Evolutionary conservation across 768 basidiomycete species (phyloP).

Genomic region (Pleurotus tuoliensis): DNA sequence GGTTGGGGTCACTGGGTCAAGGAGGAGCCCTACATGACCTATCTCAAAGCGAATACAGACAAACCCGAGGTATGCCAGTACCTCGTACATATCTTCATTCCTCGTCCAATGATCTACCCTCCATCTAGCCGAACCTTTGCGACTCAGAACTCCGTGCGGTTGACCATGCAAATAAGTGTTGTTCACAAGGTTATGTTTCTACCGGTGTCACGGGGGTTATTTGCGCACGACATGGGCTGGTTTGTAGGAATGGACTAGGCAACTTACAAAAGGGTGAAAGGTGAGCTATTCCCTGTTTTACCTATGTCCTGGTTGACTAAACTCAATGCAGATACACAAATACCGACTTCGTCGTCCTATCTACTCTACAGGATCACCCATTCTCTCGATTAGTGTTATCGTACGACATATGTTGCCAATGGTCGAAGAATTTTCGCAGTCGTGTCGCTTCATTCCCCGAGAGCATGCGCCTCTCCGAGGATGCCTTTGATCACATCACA

Average conservation of each 20-base stretch:
- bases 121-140: constrained; percentile 9
- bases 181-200: constrained; percentile 15
- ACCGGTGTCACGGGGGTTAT: constrained; percentile 24
- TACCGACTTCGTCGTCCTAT: constrained; percentile 24
- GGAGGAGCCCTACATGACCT: constrained; percentile 3
- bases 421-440: constrained; percentile 1
- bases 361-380: constrained; percentile 5
- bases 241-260: constrained; percentile 21
- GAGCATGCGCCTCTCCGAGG: background rate
- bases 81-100: background rate
- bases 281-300: constrained; percentile 12
- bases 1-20: constrained; percentile 19
- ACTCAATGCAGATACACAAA: constrained; percentile 20
- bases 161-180: constrained; percentile 7
- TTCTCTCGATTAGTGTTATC: constrained; percentile 14
- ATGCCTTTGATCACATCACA: background rate
- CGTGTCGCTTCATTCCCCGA: constrained; percentile 1
- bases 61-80: constrained; percentile 11
- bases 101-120: background rate
- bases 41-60: constrained; percentile 4
- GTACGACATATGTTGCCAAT: constrained; percentile 29
- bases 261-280: constrained; percentile 31
- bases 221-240: constrained; percentile 28
- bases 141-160: constrained; percentile 11
- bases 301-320: no score